These are phyloP conservation scores for Fusarium nematophilum DNA, from an alignment of 2,329 filamentous ascomycete genomes.

Conservation along the genomic window DNA sequence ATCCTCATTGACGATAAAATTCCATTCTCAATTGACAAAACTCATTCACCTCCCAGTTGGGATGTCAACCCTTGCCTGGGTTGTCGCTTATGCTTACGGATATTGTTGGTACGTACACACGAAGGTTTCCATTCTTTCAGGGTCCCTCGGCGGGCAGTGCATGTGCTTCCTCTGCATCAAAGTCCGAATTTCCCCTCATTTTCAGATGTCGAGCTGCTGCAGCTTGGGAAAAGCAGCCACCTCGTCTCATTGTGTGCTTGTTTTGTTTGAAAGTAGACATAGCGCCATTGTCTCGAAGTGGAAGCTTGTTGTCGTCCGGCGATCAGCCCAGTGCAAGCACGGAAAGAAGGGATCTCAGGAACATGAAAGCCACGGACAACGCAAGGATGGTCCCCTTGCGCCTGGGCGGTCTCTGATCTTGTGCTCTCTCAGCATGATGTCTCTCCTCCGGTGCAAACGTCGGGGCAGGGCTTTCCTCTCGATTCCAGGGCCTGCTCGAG, in stretches of 20 bases:
- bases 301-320: constrained; percentile 12
- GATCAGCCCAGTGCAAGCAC: constrained; percentile 19
- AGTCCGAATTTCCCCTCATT: constrained; percentile 6
- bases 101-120: too few relatives aligned
- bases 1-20: constrained; percentile 8
- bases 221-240: background rate
- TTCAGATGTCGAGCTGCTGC: constrained; percentile 1
- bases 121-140: constrained; percentile 7
- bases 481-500: background rate
- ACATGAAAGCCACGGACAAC: constrained; percentile 15
- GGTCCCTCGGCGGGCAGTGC: constrained; percentile 19
- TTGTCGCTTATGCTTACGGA: constrained; percentile 10
- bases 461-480: constrained; percentile 2
- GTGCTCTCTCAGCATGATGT: background rate
- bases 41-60: background rate
- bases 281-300: constrained; percentile 21
- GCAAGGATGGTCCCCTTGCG: constrained; percentile 19
- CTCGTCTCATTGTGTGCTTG: constrained; percentile 3
- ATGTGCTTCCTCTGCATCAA: constrained; percentile 14
- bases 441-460: constrained; percentile 3
- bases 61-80: background rate
- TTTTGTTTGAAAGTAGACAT: constrained; percentile 10
- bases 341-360: constrained; percentile 19
- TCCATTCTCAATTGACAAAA: constrained; percentile 2
- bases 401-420: constrained; percentile 12